Evolutionary conservation across 352 stramenopile species (phyloP).

Genomic region (Hyaloperonospora brassicae): DNA sequence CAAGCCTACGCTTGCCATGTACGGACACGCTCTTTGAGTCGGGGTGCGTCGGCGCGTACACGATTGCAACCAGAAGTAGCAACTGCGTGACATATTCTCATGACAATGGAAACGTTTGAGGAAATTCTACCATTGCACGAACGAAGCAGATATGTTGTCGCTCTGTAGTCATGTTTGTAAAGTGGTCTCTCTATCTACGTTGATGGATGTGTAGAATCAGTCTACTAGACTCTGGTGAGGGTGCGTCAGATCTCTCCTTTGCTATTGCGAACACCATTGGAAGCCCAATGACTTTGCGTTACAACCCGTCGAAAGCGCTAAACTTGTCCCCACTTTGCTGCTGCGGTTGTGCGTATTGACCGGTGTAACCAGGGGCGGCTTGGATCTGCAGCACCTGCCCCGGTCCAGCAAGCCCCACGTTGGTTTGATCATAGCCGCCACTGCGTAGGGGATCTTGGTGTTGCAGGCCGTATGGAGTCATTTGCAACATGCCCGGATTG

Average conservation of each 20-base stretch:
- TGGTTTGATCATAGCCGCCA: conserved; percentile 32
- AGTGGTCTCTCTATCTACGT: too few relatives aligned
- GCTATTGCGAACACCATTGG: too few relatives aligned
- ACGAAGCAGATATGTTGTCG: background rate
- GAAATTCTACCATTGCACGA: conserved; percentile 17
- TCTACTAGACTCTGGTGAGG: conserved; percentile 2
- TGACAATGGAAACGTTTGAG: conserved; percentile 33
- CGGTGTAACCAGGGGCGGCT: conserved; percentile 34
- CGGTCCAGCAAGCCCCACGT: conserved; percentile 41
- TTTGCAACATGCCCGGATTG: conserved; percentile 62
- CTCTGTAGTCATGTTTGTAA: background rate
- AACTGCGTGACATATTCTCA: conserved; percentile 25
- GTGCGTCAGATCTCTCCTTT: conserved; percentile 25
- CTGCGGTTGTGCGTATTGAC: conserved; percentile 45
- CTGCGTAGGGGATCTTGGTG: conserved; percentile 41
- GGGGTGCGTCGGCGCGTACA: conserved; percentile 19
- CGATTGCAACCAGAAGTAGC: conserved; percentile 19
- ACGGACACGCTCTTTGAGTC: conserved; percentile 67
- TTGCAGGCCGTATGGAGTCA: conserved; percentile 68
- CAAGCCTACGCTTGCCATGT: conserved; percentile 80
- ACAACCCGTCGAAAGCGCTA: conserved; percentile 75
- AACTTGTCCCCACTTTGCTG: conserved; percentile 58
- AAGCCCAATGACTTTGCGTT: background rate
- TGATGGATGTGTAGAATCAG: too few relatives aligned
- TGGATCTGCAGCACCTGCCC: conserved; percentile 70